Conservation (phyloP, 2,329 filamentous ascomycete genomes). For the Aspergillus tamarii region DNA sequence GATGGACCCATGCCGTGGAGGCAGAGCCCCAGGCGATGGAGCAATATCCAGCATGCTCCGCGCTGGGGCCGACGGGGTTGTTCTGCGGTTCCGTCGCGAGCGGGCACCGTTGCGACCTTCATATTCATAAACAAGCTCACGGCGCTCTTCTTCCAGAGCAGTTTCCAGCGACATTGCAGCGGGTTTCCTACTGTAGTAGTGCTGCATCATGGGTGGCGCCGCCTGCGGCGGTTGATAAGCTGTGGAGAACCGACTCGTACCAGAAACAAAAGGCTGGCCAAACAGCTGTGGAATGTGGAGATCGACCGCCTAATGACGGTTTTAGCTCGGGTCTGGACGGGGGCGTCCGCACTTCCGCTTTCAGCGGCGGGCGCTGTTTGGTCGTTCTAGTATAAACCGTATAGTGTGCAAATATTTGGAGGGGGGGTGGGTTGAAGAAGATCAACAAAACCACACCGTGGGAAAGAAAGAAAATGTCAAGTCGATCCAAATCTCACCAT, state of each 20-base stretch:
- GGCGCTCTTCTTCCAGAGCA: conserved; percentile 75
- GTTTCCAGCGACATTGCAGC: conserved; percentile 73
- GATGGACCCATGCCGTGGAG: conserved; percentile 42
- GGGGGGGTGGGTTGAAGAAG: neutral
- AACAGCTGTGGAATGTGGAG: conserved; percentile 22
- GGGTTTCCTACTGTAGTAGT: conserved; percentile 29
- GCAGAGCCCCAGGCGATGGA: conserved; percentile 50
- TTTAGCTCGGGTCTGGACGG: conserved; percentile 3
- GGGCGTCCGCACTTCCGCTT: neutral
- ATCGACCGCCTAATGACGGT: conserved; percentile 9
- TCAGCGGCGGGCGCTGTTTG: neutral
- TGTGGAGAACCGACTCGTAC: conserved; percentile 26
- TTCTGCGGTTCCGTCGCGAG: conserved; percentile 5
- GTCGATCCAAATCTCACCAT: neutral
- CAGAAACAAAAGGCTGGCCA: conserved; percentile 15
- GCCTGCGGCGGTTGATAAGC: conserved; percentile 29
- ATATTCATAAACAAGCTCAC: conserved; percentile 71
- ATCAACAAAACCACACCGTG: neutral
- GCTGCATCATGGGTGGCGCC: conserved; percentile 24
- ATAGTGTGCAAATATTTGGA: too few species aligned
- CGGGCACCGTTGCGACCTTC: conserved; percentile 50
- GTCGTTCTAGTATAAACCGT: neutral
- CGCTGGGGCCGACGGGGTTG: neutral
- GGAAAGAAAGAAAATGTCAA: neutral
- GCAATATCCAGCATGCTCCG: conserved; percentile 69